Percentiles rank a stretch among this genome's conserved stretches.
Evolutionary conservation across 2,329 filamentous ascomycete species (phyloP).

Genomic region (Colletotrichum ledebouriae): DNA sequence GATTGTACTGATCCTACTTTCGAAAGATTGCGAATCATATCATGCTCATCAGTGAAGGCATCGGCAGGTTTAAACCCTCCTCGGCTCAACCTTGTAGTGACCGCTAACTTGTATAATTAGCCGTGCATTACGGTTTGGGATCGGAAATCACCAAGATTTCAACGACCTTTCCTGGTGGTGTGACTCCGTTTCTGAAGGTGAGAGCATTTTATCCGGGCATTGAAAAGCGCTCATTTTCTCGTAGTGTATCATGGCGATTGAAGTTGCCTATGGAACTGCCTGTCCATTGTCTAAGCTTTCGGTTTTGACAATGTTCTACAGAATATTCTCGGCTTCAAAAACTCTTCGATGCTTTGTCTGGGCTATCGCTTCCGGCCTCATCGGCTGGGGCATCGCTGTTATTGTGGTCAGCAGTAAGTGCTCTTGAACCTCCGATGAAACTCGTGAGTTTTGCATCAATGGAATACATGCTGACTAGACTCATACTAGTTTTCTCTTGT

Average conservation of each 20-base stretch:
- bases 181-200: conserved; percentile 18
- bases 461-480: too few relatives aligned
- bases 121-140: conserved; percentile 7
- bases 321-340: conserved; percentile 28
- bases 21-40: conserved; percentile 18
- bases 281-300: conserved; percentile 20
- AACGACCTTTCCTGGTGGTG: neutral
- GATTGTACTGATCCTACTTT: neutral
- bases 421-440: too few relatives aligned
- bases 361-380: neutral
- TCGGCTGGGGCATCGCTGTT: too few relatives aligned
- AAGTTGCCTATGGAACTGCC: conserved; percentile 9
- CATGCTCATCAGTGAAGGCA: conserved; percentile 18
- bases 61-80: neutral
- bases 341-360: neutral
- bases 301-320: conserved; percentile 20
- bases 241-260: conserved; percentile 16
- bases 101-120: neutral
- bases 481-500: too few relatives aligned
- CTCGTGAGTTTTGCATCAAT: too few relatives aligned
- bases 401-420: too few relatives aligned
- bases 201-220: too few relatives aligned
- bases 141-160: conserved; percentile 5
- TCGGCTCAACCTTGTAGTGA: too few relatives aligned
- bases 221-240: neutral